These are phyloP conservation scores for Tubosaeta sp. DNA, from an alignment of 768 basidiomycete species.

Conservation along the genomic window DNA sequence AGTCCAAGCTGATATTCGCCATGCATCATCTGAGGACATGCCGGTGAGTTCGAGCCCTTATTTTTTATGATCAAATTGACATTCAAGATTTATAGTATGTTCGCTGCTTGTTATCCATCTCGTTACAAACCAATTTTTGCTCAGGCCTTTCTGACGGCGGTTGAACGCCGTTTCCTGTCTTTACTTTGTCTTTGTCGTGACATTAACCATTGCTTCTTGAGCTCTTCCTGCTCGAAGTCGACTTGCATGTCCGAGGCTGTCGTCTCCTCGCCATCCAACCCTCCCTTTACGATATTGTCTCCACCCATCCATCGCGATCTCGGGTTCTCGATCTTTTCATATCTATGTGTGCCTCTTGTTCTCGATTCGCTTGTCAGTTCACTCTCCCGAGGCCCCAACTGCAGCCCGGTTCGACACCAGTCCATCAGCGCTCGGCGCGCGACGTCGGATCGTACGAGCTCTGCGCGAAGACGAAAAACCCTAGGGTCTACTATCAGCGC, in stretches of 20 bases:
- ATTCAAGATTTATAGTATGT: neutral
- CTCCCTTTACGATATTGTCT: neutral
- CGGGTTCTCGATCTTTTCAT: neutral
- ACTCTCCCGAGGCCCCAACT: neutral
- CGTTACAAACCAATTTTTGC: neutral
- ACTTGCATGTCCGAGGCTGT: neutral
- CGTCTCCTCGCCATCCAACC: neutral
- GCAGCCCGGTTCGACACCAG: slow-evolving; percentile 8
- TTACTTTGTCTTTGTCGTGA: slow-evolving; percentile 1
- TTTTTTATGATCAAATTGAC: neutral
- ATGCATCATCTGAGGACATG: no score
- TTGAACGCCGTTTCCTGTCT: neutral
- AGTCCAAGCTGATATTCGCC: neutral
- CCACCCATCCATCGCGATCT: neutral
- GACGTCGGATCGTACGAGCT: slow-evolving; percentile 5
- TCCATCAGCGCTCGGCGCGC: slow-evolving; percentile 2
- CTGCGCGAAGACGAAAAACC: slow-evolving; percentile 1
- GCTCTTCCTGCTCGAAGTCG: slow-evolving; percentile 7
- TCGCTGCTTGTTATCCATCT: neutral
- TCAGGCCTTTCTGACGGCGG: neutral
- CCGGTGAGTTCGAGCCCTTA: no score
- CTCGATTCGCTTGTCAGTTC: neutral
- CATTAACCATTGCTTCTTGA: slow-evolving; percentile 5
- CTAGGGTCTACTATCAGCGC: slow-evolving; percentile 10
- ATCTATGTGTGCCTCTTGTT: neutral